Evolutionary conservation across 1,284 basidiomycete genomes (phyloP), one percentile per base, ranked within the genome.

Genomic region (Thelephora terrestris): DNA sequence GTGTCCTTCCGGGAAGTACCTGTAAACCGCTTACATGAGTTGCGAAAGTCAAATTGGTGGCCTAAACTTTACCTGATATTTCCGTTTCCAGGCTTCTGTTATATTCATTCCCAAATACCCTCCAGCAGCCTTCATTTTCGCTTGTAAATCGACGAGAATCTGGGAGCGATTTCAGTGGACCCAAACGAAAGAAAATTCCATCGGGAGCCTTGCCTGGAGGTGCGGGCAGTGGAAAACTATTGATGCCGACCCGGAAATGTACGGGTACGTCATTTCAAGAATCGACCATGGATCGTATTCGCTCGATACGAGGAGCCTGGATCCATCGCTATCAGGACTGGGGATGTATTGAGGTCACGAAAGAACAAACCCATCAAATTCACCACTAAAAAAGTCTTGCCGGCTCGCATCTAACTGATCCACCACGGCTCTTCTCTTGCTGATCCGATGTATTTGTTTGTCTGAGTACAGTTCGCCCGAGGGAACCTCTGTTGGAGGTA

Each of bases 1-100:
- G 96, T 38, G 91, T 96, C 29, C 96, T 77, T 14, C 95, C 95
- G 21, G 95, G 95, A 17, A 99, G 72, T 9, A 94, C 86, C 74
- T 78, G 48, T 17, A 23, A 25, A 25, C 12, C 21, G 44, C n/a
- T 16, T 21, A 24, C 9, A 47, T 42, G 45, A 27, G 39, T 10
- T 14, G n/a, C 18, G 7, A 20, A 9, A 32, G 16, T 17, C 9
- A 44, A 1, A 20, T 10, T 16, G 2, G 43, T 36, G 38, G 12
- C 29, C 38, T 3, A 35, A 18, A 34, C 29, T 50, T 27, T 50
- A 80, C 79, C 64, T 98, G 95, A 69, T 98, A 99, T 54, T 80
- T 78, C 45, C 96, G 78, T 45, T 92, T 66, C 86, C 91, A 99
- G 9, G 83, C 77, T 68, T 99, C 95, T 2, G 87, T 86, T 14